These are phyloP conservation scores for Avena sativa DNA, from an alignment of 176 grass and related monocot genomes.

Conservation along the genomic window DNA sequence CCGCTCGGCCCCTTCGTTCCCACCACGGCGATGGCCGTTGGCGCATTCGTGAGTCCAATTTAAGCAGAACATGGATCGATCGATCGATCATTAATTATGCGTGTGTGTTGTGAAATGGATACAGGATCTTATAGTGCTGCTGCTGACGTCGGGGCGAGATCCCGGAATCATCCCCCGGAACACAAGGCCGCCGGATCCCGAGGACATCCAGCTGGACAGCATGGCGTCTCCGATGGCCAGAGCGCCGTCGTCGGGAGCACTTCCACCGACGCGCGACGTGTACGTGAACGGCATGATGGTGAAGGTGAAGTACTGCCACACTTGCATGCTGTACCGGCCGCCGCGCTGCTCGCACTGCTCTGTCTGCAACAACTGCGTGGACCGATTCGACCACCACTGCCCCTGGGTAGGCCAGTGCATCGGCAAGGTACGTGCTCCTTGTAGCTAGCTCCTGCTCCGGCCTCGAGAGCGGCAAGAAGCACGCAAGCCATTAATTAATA, in stretches of 20 bases:
- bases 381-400: slow-evolving; percentile 95
- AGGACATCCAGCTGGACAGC: slow-evolving; percentile 30
- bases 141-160: slow-evolving; percentile 83
- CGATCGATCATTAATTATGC: background rate
- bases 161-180: slow-evolving; percentile 91
- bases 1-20: slow-evolving; percentile 62
- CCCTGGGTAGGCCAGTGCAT: slow-evolving; percentile 98
- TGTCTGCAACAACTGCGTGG: slow-evolving; percentile 96
- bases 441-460: background rate
- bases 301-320: slow-evolving; percentile 96
- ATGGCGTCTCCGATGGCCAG: slow-evolving; percentile 14
- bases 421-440: slow-evolving; percentile 58
- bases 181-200: slow-evolving; percentile 65
- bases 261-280: slow-evolving; percentile 72
- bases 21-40: slow-evolving; percentile 63
- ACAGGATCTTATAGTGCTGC: slow-evolving; percentile 77
- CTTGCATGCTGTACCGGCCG: slow-evolving; percentile 89
- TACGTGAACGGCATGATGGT: slow-evolving; percentile 70
- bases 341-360: slow-evolving; percentile 92
- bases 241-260: slow-evolving; percentile 33
- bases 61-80: background rate
- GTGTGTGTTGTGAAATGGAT: background rate
- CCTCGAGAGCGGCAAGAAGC: background rate
- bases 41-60: slow-evolving; percentile 69
- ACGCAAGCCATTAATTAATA: background rate